Base-by-base conservation (phyloP, 495 filamentous ascomycete species). In the Eremomyces bilateralis region DNA sequence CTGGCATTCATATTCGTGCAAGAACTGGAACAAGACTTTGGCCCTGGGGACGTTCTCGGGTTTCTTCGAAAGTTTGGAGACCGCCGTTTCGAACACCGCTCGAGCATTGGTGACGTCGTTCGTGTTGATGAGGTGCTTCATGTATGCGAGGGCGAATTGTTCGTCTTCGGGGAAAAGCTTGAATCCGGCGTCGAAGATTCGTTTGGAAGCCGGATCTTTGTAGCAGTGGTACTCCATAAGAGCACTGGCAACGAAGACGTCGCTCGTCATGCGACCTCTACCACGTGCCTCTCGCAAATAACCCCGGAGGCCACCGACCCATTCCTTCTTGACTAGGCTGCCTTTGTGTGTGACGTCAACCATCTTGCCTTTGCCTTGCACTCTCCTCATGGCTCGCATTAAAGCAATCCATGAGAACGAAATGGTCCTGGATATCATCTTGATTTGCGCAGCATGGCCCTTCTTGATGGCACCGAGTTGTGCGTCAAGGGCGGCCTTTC, bases 221-320 rank as follows among this genome's bases (percentile, higher is more conserved):
- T 97, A 97, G 43, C 88, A 88, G 46, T 83, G 73, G 52, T 88
- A 84, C 45, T 97, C 88, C 45, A 95, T 77, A 36, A 91, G 63
- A 18, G 88, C 85, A 46, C 73, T 77, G 4, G 80, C 85, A 36
- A 91, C 73, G 49, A 95, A 97, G 15, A 93, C 80, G 52, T 93
- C 88, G 42, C 79, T 83, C 13, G 76, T 90, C 21, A 97, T 68
- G 19, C 80, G 74, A 17, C 88, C 88, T 39, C 71, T 67, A 40
- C 73, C 74, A 12, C 88, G 67, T 33, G 88, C 81, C 53, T 95
- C 82, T 5, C 68, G 65, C 49, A 97, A 94, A 12, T 88, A 66
- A 43, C 80, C 73, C 18, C 88, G 71, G 38, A 80, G 73, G 4
- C 88, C 88, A 10, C 46, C 71, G 20, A 76, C 44, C 20, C 69